Conservation (phyloP, 108 stramenopile genomes). For the Cyclotella baltica region DNA sequence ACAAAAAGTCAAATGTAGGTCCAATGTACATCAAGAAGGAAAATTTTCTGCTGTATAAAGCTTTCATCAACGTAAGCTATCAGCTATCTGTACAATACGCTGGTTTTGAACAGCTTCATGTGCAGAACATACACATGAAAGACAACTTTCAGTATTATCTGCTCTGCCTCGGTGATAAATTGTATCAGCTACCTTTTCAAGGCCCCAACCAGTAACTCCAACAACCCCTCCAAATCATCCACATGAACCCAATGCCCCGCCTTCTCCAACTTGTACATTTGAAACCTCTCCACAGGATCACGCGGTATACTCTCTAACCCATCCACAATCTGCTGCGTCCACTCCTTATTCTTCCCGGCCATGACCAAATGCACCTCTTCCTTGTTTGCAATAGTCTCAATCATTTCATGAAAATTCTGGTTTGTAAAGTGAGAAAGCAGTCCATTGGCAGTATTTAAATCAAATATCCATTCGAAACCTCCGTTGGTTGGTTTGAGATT, state of each 20-base stretch:
- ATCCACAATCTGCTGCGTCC: constrained; percentile 60
- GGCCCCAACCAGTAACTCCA: constrained; percentile 44
- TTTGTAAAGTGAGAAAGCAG: constrained; percentile 68
- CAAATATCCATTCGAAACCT: constrained; percentile 73
- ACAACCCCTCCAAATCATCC: constrained; percentile 80
- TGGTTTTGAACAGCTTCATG: no score
- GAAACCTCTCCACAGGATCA: constrained; percentile 45
- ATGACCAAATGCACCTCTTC: constrained; percentile 66
- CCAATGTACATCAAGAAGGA: no score
- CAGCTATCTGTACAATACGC: no score
- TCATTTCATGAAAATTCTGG: constrained; percentile 66
- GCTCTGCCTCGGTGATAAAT: no score
- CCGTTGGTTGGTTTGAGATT: constrained; percentile 35
- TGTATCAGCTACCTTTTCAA: background rate
- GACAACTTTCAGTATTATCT: no score
- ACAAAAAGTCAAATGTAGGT: no score
- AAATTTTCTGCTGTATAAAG: no score
- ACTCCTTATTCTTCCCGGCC: constrained; percentile 77
- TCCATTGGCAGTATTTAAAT: constrained; percentile 67
- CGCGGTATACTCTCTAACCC: constrained; percentile 47
- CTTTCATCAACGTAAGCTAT: no score
- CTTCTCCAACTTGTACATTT: constrained; percentile 72
- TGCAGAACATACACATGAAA: no score
- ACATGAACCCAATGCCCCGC: constrained; percentile 94
- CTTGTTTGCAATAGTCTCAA: constrained; percentile 38